Conservation (phyloP, 116 monocot species). For the Phalaenopsis hybrid region DNA sequence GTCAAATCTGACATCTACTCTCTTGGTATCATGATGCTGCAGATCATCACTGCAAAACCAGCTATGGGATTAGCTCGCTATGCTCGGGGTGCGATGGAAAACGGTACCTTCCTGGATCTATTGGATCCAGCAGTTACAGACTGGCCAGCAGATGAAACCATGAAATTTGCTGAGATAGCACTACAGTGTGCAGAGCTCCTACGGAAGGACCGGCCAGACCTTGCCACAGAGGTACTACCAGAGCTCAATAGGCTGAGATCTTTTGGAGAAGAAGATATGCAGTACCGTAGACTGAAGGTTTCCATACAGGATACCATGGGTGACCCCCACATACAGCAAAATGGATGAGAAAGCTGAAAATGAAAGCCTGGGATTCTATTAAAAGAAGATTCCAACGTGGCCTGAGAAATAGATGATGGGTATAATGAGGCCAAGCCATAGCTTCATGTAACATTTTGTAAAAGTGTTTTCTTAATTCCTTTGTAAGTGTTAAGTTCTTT, state of each 20-base stretch:
- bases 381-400: background rate
- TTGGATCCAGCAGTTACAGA: constrained; percentile 14
- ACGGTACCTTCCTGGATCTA: constrained; percentile 12
- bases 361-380: background rate
- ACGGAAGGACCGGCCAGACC: constrained; percentile 20
- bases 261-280: constrained; percentile 11
- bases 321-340: background rate
- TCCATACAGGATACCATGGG: background rate
- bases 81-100: constrained; percentile 12
- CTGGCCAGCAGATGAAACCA: constrained; percentile 17
- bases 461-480: background rate
- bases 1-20: constrained; percentile 26
- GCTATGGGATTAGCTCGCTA: constrained; percentile 21
- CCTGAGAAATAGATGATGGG: background rate
- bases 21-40: constrained; percentile 20
- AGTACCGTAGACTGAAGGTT: constrained; percentile 1
- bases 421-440: too few species aligned
- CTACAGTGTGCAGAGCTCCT: constrained; percentile 17
- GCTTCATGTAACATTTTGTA: background rate
- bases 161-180: constrained; percentile 14
- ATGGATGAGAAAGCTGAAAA: background rate
- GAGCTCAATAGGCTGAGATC: constrained; percentile 17
- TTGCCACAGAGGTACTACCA: constrained; percentile 13
- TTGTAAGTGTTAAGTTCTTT: background rate
- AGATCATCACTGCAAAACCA: constrained; percentile 20